phyloP scores from a whole-genome alignment of 2,329 filamentous ascomycete genomes.

The Clonostachys sp. region DNA sequence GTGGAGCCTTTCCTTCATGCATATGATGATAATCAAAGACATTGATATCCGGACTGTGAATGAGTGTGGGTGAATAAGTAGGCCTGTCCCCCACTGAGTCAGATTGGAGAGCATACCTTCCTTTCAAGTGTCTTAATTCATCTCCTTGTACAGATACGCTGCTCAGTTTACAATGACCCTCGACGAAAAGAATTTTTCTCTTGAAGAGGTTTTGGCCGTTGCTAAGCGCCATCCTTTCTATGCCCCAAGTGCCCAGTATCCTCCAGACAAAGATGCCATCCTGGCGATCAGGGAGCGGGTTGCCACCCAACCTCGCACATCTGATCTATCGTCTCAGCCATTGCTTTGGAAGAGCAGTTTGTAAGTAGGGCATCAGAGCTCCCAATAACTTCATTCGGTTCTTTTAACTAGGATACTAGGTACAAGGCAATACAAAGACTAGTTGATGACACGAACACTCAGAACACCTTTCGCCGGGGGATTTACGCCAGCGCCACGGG shows the following conservation, averaged over 20 bases:
- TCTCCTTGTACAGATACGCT: too few species aligned
- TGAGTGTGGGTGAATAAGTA: too few species aligned
- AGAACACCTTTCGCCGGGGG: slow-evolving; percentile 28
- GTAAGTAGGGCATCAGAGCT: slow-evolving; percentile 5
- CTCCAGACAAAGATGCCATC: not conserved
- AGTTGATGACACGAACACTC: slow-evolving; percentile 17
- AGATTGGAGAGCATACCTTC: too few species aligned
- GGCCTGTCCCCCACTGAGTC: too few species aligned
- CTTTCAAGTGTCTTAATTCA: too few species aligned
- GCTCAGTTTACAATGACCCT: too few species aligned
- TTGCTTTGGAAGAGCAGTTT: slow-evolving; percentile 13
- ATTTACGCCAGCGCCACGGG: slow-evolving; percentile 34
- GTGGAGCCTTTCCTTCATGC: too few species aligned
- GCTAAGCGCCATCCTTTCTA: not conserved
- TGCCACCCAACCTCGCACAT: not conserved
- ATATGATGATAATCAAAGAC: too few species aligned
- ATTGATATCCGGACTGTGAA: too few species aligned
- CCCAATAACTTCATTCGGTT: too few species aligned
- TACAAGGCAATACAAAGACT: slow-evolving; percentile 20
- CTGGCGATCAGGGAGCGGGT: not conserved
- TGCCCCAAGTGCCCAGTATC: not conserved
- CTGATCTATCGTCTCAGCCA: slow-evolving; percentile 4
- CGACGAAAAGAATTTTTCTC: not conserved
- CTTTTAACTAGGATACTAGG: slow-evolving; percentile 17
- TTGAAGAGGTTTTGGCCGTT: not conserved